phyloP scores from a whole-genome alignment of 306 rosid species.

The Corylus heterophylla region DNA sequence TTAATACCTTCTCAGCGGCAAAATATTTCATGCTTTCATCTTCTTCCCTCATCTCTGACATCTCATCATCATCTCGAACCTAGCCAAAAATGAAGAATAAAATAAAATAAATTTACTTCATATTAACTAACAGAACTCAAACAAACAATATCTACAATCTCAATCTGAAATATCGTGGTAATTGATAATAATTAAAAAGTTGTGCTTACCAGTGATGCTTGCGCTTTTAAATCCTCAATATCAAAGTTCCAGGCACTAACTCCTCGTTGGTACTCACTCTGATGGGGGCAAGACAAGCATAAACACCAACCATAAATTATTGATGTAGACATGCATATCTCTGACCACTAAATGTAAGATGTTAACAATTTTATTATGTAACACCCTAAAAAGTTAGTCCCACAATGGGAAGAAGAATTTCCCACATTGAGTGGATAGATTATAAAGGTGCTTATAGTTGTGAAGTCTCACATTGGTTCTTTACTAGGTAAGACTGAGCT shows the following conservation, averaged over 20 bases:
- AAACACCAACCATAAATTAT: neutral
- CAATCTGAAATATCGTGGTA: neutral
- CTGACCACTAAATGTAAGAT: constrained; percentile 17
- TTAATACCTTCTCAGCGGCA: constrained; percentile 36
- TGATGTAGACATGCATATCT: neutral
- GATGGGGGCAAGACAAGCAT: constrained; percentile 22
- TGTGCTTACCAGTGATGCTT: constrained; percentile 82
- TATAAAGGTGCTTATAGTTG: too few species aligned
- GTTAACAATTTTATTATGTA: neutral
- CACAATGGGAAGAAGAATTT: too few species aligned
- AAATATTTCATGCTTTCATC: constrained; percentile 49
- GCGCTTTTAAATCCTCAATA: constrained; percentile 90
- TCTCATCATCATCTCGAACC: constrained; percentile 70
- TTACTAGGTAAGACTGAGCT: too few species aligned
- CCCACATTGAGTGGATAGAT: too few species aligned
- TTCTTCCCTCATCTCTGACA: constrained; percentile 68
- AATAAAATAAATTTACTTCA: constrained; percentile 17
- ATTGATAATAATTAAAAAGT: neutral
- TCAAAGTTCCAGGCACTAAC: constrained; percentile 99
- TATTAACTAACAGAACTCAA: constrained; percentile 21
- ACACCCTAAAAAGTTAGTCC: too few species aligned
- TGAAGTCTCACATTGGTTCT: too few species aligned
- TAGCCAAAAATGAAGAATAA: constrained; percentile 24
- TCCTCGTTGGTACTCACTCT: constrained; percentile 99
- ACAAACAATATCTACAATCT: constrained; percentile 3